A percentile compares a stretch with the other conserved stretches of the same genome.
phyloP scores from a whole-genome alignment of 805 yeast genomes.

The Lipomyces oligophaga region DNA sequence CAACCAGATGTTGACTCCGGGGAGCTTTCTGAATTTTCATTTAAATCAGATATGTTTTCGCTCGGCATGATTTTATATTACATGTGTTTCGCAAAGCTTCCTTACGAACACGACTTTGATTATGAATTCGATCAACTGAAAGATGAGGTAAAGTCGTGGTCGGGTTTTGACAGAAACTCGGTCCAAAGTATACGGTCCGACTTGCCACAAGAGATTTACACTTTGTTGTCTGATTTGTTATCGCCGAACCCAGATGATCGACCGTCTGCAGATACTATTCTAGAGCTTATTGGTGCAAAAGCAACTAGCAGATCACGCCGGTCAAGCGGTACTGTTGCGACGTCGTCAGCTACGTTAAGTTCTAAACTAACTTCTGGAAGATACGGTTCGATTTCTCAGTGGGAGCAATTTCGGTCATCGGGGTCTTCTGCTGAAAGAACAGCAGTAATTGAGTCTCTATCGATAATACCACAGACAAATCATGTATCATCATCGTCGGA shows the following conservation, averaged over 20 bases:
- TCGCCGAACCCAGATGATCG: constrained; percentile 41
- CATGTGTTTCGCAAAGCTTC: constrained; percentile 66
- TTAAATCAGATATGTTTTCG: constrained; percentile 74
- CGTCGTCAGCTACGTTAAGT: no score
- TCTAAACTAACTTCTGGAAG: no score
- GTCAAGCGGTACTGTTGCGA: no score
- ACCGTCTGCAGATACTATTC: constrained; percentile 44
- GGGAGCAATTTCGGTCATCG: no score
- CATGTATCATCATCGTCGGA: no score
- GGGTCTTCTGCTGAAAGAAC: no score
- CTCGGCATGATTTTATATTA: constrained; percentile 78
- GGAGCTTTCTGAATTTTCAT: constrained; percentile 55
- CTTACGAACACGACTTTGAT: constrained; percentile 44
- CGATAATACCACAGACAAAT: no score
- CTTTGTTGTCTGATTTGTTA: constrained; percentile 43
- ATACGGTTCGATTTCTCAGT: no score
- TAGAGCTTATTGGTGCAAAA: constrained; percentile 33
- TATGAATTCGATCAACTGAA: constrained; percentile 38
- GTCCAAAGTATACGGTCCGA: constrained; percentile 30
- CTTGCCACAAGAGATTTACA: constrained; percentile 36
- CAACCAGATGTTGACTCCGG: constrained; percentile 32
- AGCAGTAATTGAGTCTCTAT: no score
- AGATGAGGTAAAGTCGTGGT: constrained; percentile 38
- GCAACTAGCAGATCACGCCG: no score
- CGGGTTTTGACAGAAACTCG: constrained; percentile 35